Conservation (phyloP, 164 flowering plant species). For the Sedum album region DNA sequence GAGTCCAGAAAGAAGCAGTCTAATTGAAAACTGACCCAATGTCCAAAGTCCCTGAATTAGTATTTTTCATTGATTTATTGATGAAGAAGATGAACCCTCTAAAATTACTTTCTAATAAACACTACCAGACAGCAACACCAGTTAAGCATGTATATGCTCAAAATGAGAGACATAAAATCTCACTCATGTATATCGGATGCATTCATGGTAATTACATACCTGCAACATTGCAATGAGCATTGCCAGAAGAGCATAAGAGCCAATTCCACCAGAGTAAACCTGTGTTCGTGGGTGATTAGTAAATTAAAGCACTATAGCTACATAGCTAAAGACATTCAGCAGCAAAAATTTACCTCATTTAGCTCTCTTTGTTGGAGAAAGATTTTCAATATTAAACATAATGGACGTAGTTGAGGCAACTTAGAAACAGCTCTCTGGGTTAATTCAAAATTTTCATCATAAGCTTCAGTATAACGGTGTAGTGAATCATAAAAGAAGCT, state of each 20-base stretch:
- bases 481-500: not conserved
- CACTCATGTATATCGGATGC: not conserved
- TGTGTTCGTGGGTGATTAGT: conserved; percentile 15
- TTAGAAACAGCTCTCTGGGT: conserved; percentile 57
- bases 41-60: too few species aligned
- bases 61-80: not conserved
- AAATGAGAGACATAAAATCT: not conserved
- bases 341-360: conserved; percentile 59
- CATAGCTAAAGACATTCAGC: conserved; percentile 4
- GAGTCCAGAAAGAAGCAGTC: too few species aligned
- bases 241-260: conserved; percentile 87
- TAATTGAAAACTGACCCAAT: too few species aligned
- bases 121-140: not conserved
- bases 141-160: not conserved
- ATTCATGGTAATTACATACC: conserved; percentile 31
- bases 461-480: not conserved
- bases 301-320: not conserved
- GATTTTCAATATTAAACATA: conserved; percentile 87
- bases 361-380: conserved; percentile 94
- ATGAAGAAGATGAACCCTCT: not conserved
- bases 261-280: conserved; percentile 98
- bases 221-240: conserved; percentile 84
- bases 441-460: not conserved
- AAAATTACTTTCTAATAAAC: not conserved
- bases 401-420: conserved; percentile 76